A percentile compares a stretch with the other conserved stretches of the same genome.
Evolutionary conservation across 371 early-diverging fungal species (phyloP).

Genomic region (Rhizopus sp.): DNA sequence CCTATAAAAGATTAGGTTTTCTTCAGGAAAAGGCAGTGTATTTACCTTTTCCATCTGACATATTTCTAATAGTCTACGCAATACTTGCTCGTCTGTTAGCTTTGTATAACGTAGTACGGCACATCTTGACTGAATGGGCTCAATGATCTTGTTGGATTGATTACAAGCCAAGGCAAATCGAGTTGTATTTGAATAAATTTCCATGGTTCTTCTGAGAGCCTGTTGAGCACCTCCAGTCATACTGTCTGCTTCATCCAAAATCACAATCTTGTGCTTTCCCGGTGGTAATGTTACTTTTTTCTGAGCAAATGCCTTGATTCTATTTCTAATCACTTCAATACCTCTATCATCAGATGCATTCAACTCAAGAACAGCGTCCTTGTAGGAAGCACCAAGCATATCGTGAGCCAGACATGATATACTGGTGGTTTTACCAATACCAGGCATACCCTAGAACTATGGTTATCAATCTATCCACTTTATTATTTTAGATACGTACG

Average conservation of each 20-base stretch:
- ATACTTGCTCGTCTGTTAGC: constrained; percentile 77
- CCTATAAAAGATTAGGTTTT: constrained; percentile 41
- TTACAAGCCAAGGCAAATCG: constrained; percentile 99
- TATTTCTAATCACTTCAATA: constrained; percentile 97
- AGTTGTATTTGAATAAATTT: constrained; percentile 92
- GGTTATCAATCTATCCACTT: neutral
- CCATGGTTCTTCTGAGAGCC: constrained; percentile 97
- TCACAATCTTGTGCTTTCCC: constrained; percentile 94
- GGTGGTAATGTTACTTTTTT: constrained; percentile 93
- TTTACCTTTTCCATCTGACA: constrained; percentile 80
- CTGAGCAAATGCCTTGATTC: constrained; percentile 98
- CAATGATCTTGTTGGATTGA: constrained; percentile 96
- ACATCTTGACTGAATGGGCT: constrained; percentile 99
- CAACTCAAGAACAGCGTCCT: constrained; percentile 92
- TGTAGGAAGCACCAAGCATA: constrained; percentile 80
- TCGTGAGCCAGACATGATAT: constrained; percentile 91
- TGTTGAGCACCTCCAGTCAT: constrained; percentile 97
- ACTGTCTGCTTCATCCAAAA: constrained; percentile 98
- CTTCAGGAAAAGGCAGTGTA: neutral
- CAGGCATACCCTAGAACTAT: constrained; percentile 84
- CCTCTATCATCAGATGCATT: constrained; percentile 99
- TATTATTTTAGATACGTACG: constrained; percentile 42
- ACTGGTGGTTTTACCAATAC: constrained; percentile 99
- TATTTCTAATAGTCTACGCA: constrained; percentile 80
- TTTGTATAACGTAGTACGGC: constrained; percentile 91